A percentile compares a stretch with the other conserved stretches of the same genome.
These are phyloP conservation scores for Penicillium herquei DNA, from an alignment of 495 filamentous ascomycete genomes.

Conservation along the genomic window DNA sequence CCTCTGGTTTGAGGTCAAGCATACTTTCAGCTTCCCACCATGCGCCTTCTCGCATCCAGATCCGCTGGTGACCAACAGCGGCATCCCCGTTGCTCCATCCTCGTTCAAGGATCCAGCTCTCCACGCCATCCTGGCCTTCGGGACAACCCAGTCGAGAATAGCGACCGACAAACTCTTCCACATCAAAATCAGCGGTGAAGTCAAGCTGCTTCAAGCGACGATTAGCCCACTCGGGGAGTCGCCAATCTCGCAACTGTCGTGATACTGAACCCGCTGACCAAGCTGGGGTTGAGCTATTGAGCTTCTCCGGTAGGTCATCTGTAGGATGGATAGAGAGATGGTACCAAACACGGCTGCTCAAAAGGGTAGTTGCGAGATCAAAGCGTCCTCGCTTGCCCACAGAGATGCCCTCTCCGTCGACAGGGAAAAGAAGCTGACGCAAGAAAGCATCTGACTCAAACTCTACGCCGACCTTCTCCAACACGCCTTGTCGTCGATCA, in stretches of 20 bases:
- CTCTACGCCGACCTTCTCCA: conserved; percentile 82
- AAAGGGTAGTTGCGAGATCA: conserved; percentile 65
- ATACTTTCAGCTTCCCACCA: conserved; percentile 99
- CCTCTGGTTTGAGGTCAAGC: conserved; percentile 83
- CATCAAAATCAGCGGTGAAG: conserved; percentile 94
- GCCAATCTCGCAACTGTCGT: conserved; percentile 86
- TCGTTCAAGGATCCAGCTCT: conserved; percentile 91
- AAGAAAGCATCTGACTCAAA: conserved; percentile 83
- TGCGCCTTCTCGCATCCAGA: conserved; percentile 91
- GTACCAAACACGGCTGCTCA: conserved; percentile 90
- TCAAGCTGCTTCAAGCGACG: conserved; percentile 89
- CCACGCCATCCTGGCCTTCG: conserved; percentile 88
- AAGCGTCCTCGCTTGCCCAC: conserved; percentile 72
- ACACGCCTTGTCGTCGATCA: conserved; percentile 74
- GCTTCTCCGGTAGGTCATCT: conserved; percentile 72
- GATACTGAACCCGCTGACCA: conserved; percentile 95
- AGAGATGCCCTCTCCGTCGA: conserved; percentile 69
- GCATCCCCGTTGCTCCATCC: conserved; percentile 99
- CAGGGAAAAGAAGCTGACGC: conserved; percentile 77
- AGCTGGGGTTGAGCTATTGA: conserved; percentile 62
- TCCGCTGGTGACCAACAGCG: conserved; percentile 79
- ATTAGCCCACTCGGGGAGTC: conserved; percentile 94
- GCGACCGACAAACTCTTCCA: conserved; percentile 83
- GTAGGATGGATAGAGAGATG: conserved; percentile 90
- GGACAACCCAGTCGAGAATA: conserved; percentile 83